Evolutionary conservation across 2,329 filamentous ascomycete genomes (phyloP).

Genomic region (Botrytis medusae): DNA sequence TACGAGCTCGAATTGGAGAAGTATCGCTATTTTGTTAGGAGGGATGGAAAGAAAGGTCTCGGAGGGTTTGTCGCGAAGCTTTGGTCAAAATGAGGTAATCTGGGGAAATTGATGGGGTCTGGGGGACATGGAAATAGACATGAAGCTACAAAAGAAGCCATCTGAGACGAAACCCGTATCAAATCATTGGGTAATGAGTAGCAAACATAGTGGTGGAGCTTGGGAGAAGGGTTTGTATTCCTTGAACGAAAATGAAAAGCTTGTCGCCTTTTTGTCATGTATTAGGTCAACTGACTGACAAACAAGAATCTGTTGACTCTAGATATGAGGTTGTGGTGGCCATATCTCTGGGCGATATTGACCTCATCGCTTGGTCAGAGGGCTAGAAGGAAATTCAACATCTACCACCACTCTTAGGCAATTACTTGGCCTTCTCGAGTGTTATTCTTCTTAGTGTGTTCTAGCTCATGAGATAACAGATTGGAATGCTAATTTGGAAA

Average conservation of each 20-base stretch:
- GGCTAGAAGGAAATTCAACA: neutral
- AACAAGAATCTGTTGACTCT: neutral
- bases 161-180: neutral
- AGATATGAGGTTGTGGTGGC: neutral
- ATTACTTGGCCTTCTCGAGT: neutral
- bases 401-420: neutral
- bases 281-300: neutral
- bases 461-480: neutral
- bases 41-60: neutral
- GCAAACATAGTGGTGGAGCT: neutral
- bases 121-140: neutral
- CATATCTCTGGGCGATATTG: neutral
- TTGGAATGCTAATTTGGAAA: neutral
- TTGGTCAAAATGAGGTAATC: constrained; percentile 7
- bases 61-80: constrained; percentile 6
- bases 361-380: neutral
- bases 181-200: neutral
- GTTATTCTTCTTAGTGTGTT: neutral
- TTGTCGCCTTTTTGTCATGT: neutral
- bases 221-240: neutral
- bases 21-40: neutral
- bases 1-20: constrained; percentile 6
- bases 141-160: neutral
- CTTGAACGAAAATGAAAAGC: neutral
- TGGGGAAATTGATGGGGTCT: neutral